Evolutionary conservation across 495 filamentous ascomycete genomes (phyloP).

Genomic region (Penicillium paxilli): DNA sequence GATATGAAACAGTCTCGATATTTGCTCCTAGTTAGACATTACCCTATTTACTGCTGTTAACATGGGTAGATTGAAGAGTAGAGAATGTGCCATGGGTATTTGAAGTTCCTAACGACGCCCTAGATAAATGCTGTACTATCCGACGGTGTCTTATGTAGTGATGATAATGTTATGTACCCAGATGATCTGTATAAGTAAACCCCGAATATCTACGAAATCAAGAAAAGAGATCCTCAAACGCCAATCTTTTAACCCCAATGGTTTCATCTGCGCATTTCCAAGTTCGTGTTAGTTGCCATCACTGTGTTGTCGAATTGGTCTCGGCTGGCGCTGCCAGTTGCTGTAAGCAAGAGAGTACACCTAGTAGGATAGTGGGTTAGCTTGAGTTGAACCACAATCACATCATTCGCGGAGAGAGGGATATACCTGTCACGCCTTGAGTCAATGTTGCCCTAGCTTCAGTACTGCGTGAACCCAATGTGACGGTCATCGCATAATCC

Average conservation of each 20-base stretch:
- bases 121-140: background rate
- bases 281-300: background rate
- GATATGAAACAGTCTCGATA: too few species aligned
- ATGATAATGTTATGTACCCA: background rate
- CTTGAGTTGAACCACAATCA: background rate
- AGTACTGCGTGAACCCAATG: conserved; percentile 79
- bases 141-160: background rate
- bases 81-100: background rate
- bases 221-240: conserved; percentile 10
- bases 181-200: background rate
- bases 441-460: conserved; percentile 83
- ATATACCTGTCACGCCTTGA: conserved; percentile 78
- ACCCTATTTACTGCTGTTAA: background rate
- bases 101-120: background rate
- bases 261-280: conserved; percentile 13
- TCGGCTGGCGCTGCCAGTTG: conserved; percentile 18
- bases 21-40: background rate
- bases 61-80: background rate
- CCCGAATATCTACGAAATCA: background rate
- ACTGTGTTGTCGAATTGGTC: conserved; percentile 2
- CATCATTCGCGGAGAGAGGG: background rate
- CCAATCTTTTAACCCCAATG: conserved; percentile 14
- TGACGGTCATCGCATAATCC: conserved; percentile 75
- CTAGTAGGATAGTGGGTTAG: conserved; percentile 14
- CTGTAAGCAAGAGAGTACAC: conserved; percentile 37